Percentiles rank a stretch among this genome's conserved stretches.
Conservation (phyloP, 106 monocot species). For the Allium fistulosum region DNA sequence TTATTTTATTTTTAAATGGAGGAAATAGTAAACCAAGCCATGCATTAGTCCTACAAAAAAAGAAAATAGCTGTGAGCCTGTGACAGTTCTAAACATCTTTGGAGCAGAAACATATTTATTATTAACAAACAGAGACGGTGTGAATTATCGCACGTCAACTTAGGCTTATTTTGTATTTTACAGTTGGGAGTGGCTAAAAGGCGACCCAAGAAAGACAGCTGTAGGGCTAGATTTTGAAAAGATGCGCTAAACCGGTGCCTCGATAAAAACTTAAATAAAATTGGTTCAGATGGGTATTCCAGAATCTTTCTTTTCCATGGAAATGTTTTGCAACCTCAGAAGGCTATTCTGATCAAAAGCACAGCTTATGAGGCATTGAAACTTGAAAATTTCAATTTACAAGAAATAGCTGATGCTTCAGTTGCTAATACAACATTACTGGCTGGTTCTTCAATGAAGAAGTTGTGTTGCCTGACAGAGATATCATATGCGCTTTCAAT, state of each 20-base stretch:
- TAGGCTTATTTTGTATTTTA: too few relatives aligned
- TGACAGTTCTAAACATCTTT: too few relatives aligned
- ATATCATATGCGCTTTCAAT: too few relatives aligned
- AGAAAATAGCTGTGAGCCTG: too few relatives aligned
- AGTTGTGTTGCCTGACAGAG: constrained; percentile 45
- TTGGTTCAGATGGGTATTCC: too few relatives aligned
- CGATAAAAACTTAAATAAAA: constrained; percentile 57
- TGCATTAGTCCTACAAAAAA: too few relatives aligned
- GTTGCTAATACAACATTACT: constrained; percentile 93
- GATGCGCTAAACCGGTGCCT: constrained; percentile 83
- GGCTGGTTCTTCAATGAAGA: constrained; percentile 89
- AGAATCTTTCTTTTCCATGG: constrained; percentile 85
- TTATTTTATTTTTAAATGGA: too few relatives aligned
- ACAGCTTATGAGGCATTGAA: constrained; percentile 15
- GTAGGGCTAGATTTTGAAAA: constrained; percentile 78
- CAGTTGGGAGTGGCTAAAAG: constrained; percentile 70
- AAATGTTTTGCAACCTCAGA: constrained; percentile 65
- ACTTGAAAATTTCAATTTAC: constrained; percentile 10
- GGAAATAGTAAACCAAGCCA: too few relatives aligned
- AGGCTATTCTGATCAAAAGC: constrained; percentile 32
- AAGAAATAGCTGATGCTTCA: constrained; percentile 29
- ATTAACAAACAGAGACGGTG: too few relatives aligned
- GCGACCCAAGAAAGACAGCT: constrained; percentile 70
- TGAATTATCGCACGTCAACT: too few relatives aligned
- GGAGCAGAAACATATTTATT: too few relatives aligned